Conservation (phyloP, 2,329 filamentous ascomycete genomes). For the Ascochyta rabiei region DNA sequence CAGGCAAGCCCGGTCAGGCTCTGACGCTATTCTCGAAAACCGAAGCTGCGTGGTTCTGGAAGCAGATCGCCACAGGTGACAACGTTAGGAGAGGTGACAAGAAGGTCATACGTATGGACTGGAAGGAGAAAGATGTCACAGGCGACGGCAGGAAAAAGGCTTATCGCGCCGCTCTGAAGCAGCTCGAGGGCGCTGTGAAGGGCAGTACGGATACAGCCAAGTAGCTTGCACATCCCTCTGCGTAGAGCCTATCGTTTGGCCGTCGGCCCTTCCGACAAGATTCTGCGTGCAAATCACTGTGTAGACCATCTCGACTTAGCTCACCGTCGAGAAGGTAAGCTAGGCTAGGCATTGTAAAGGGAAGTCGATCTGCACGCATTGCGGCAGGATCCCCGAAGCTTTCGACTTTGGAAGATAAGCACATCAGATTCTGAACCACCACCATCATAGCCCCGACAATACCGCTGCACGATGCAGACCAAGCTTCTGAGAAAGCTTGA, state of each 20-base stretch:
- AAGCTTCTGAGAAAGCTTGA: constrained; percentile 25
- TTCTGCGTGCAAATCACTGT: neutral
- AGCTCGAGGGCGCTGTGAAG: constrained; percentile 66
- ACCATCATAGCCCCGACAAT: neutral
- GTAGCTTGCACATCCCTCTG: constrained; percentile 5
- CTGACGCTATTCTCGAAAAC: constrained; percentile 85
- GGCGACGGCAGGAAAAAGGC: constrained; percentile 47
- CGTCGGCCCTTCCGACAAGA: constrained; percentile 7
- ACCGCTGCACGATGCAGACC: constrained; percentile 7
- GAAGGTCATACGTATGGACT: constrained; percentile 55
- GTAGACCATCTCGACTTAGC: neutral
- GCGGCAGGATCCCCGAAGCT: constrained; percentile 9
- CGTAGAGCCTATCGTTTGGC: constrained; percentile 9
- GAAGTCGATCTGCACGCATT: constrained; percentile 6
- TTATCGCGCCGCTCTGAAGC: constrained; percentile 63
- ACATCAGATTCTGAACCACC: neutral
- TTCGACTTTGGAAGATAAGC: constrained; percentile 13
- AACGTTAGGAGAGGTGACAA: constrained; percentile 56
- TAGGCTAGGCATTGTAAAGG: neutral
- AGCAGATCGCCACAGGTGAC: constrained; percentile 69
- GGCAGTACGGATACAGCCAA: constrained; percentile 23
- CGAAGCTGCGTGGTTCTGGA: constrained; percentile 92
- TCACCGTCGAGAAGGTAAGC: neutral
- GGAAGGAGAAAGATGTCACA: constrained; percentile 49
- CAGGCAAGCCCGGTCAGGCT: constrained; percentile 74